phyloP scores from a whole-genome alignment of 257 asterid species.

The Phtheirospermum japonicum region DNA sequence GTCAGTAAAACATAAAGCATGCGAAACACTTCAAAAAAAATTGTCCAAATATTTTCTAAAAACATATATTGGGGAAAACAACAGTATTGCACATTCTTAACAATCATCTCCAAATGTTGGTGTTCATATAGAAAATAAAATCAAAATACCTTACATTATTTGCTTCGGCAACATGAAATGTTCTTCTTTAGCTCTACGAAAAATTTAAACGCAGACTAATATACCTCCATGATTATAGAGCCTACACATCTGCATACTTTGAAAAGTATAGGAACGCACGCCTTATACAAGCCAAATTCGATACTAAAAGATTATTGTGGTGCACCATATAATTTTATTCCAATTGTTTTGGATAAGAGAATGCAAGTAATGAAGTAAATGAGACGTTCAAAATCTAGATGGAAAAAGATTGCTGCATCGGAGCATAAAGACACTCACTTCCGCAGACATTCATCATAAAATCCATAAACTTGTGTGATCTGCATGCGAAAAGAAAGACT shows the following conservation, averaged over 20 bases:
- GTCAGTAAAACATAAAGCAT: neutral
- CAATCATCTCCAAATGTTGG: too few species aligned
- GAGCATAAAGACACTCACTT: slow-evolving; percentile 53
- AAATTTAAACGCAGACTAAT: too few species aligned
- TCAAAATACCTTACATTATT: too few species aligned
- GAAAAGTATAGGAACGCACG: neutral
- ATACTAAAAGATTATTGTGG: neutral
- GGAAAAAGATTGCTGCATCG: slow-evolving; percentile 7
- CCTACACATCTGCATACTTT: too few species aligned
- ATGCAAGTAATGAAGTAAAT: slow-evolving; percentile 23
- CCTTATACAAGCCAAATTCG: neutral
- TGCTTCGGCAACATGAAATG: too few species aligned
- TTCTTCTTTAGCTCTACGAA: too few species aligned
- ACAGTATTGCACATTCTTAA: neutral
- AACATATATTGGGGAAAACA: neutral
- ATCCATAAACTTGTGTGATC: slow-evolving; percentile 87
- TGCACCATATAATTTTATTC: neutral
- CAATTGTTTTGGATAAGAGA: neutral
- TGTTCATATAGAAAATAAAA: too few species aligned
- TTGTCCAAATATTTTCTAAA: neutral
- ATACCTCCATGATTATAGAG: too few species aligned
- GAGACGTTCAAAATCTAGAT: slow-evolving; percentile 15
- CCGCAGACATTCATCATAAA: slow-evolving; percentile 82
- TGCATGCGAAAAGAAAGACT: slow-evolving; percentile 35
- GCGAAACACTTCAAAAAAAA: neutral